Conservation (phyloP, 441 rosid genomes). For the Jatropha multifida region DNA sequence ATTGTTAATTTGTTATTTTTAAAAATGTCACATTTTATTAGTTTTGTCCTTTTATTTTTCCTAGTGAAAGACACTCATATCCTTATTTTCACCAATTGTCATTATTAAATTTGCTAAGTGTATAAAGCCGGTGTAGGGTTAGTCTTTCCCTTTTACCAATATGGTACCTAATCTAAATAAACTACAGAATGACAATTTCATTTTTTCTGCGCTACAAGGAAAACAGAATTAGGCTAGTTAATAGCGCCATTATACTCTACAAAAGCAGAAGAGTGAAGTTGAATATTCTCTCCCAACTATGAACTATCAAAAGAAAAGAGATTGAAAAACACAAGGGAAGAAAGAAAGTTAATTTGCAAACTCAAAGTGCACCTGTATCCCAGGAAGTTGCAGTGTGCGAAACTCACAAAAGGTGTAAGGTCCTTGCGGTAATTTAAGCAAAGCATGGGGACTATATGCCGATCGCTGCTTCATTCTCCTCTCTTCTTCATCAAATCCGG, state of each 20-base stretch:
- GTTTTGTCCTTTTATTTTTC: no score
- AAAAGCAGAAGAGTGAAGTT: background rate
- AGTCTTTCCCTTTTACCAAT: background rate
- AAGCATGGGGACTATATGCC: slow-evolving; percentile 27
- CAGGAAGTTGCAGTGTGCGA: slow-evolving; percentile 77
- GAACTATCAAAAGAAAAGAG: background rate
- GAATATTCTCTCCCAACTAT: background rate
- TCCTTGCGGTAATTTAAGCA: slow-evolving; percentile 73
- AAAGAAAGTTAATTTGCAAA: background rate
- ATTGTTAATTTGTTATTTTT: no score
- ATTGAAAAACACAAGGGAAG: background rate
- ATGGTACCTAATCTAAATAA: background rate
- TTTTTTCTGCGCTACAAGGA: background rate
- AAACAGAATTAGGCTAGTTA: background rate
- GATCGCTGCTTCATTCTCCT: slow-evolving; percentile 59
- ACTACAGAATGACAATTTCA: background rate
- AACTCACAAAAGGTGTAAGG: slow-evolving; percentile 75
- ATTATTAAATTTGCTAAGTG: no score
- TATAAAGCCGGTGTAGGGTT: no score
- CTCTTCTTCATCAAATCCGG: slow-evolving; percentile 94
- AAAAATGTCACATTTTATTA: no score
- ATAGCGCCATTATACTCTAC: background rate
- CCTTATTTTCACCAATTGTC: no score
- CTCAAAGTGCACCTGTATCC: slow-evolving; percentile 51
- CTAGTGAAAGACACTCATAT: no score